phyloP scores from a whole-genome alignment of 1,284 basidiomycete genomes.

The Stygiomarasmius scandens region DNA sequence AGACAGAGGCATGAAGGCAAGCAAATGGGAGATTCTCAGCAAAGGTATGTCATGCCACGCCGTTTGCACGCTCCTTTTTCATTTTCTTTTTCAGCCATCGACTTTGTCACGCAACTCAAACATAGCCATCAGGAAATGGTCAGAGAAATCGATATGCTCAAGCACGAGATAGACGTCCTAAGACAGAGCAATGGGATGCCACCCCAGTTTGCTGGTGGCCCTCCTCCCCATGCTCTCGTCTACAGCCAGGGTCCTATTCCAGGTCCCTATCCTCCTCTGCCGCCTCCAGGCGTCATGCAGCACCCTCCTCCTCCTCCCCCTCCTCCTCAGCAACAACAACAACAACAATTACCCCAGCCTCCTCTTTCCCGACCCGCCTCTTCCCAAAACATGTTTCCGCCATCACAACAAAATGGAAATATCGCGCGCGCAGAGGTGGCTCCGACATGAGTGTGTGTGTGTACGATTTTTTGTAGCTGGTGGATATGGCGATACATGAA shows the following conservation, averaged over 20 bases:
- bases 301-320: slow-evolving; percentile 43
- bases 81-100: slow-evolving; percentile 64
- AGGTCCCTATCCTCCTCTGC: slow-evolving; percentile 43
- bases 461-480: slow-evolving; percentile 4
- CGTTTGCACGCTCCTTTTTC: background rate
- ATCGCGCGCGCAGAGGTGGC: slow-evolving; percentile 32
- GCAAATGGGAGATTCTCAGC: slow-evolving; percentile 96
- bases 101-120: slow-evolving; percentile 82
- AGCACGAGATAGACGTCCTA: slow-evolving; percentile 71
- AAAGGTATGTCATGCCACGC: slow-evolving; percentile 65
- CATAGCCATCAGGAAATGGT: slow-evolving; percentile 74
- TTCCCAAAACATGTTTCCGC: slow-evolving; percentile 50
- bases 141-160: slow-evolving; percentile 76
- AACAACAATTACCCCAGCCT: slow-evolving; percentile 38
- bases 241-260: slow-evolving; percentile 49
- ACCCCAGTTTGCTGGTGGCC: slow-evolving; percentile 49
- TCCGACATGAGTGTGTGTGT: slow-evolving; percentile 24
- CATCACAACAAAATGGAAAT: slow-evolving; percentile 35
- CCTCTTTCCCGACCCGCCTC: slow-evolving; percentile 43
- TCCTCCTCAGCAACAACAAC: slow-evolving; percentile 25
- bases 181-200: slow-evolving; percentile 57
- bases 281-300: slow-evolving; percentile 43
- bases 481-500: background rate
- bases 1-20: slow-evolving; percentile 90
- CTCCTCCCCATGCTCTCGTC: slow-evolving; percentile 53